Evolutionary conservation across 148 eudicot genomes (phyloP).

Genomic region (Talinum fruticosum): DNA sequence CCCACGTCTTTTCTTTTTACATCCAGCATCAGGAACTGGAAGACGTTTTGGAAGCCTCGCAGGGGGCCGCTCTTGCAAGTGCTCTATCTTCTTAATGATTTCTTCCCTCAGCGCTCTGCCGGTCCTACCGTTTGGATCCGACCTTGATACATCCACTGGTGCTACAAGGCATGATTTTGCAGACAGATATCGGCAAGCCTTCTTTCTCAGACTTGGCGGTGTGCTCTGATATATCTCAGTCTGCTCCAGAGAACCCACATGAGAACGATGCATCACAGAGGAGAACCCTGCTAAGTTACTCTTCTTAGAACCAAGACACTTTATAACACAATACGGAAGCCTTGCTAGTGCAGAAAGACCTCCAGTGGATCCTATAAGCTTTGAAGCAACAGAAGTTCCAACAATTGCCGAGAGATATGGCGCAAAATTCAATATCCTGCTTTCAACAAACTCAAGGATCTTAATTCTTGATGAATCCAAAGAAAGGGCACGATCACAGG

Average conservation of each 20-base stretch:
- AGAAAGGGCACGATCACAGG: too few relatives aligned
- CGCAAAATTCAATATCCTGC: too few relatives aligned
- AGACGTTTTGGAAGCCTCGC: constrained; percentile 77
- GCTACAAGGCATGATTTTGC: constrained; percentile 66
- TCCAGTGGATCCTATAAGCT: too few relatives aligned
- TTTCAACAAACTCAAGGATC: too few relatives aligned
- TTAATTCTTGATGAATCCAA: too few relatives aligned
- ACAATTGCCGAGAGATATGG: too few relatives aligned
- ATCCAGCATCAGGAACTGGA: constrained; percentile 62
- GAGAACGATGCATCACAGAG: constrained; percentile 44
- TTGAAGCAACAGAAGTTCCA: too few relatives aligned
- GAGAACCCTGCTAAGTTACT: constrained; percentile 64
- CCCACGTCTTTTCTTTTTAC: constrained; percentile 74
- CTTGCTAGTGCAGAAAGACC: too few relatives aligned
- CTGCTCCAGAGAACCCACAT: constrained; percentile 72
- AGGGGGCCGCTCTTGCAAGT: constrained; percentile 82
- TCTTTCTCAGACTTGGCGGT: constrained; percentile 58
- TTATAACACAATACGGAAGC: too few relatives aligned
- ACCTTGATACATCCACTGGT: constrained; percentile 57
- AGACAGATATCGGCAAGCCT: constrained; percentile 50
- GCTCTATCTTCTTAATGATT: constrained; percentile 66
- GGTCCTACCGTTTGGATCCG: constrained; percentile 55
- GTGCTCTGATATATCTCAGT: constrained; percentile 66
- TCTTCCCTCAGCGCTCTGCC: constrained; percentile 57
- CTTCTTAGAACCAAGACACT: too few relatives aligned